Base-by-base conservation (phyloP, 306 rosid species). In the Fragaria vesca region DNA sequence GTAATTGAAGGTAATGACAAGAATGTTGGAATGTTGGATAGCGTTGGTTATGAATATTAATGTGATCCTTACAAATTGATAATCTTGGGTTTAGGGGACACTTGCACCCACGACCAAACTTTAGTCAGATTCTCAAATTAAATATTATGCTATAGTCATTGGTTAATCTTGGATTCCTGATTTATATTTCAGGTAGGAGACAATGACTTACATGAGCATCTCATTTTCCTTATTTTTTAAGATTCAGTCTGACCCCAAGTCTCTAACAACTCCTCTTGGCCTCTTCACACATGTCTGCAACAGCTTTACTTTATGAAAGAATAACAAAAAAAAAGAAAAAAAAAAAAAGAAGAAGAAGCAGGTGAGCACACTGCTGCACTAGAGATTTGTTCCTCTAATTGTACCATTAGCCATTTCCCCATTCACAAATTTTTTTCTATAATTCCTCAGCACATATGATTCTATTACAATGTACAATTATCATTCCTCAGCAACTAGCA, bases 381-480 rank as follows among this genome's bases (percentile, higher is more conserved):
- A 21, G 65, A 20, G 61, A 54, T 7, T n/a, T 55, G 62, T 8
- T 55, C 12, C 28, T 55, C 62, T 55, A 55, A 55, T 55, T 20
- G 13, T n/a, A n/a, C 62, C 62, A 55, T n/a, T 8, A n/a, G 28
- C 30, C 62, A n/a, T n/a, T 8, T 55, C 62, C 36, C 6, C 66
- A 60, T 60, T 60, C 66, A 60, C 36, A 60, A 60, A 0, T 26
- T 63, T 63, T 32, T 12, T 36, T 66, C 71, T 66, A 66, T 66
- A 8, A 36, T 17, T 66, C 26, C 6, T 66, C 47, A 36, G 18
- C 40, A 34, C 47, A 66, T 18, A 16, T 36, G 24, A 66, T 36
- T 18, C 71, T 18, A 36, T 36, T 32, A 65, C 70, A 65, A 36
- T 66, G 10, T 66, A 66, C 71, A 66, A 18, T 38, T 66, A 66